A percentile compares a stretch with the other conserved stretches of the same genome.
These are phyloP conservation scores for Rhizopogon rudus DNA, from an alignment of 768 basidiomycete genomes.

Conservation along the genomic window DNA sequence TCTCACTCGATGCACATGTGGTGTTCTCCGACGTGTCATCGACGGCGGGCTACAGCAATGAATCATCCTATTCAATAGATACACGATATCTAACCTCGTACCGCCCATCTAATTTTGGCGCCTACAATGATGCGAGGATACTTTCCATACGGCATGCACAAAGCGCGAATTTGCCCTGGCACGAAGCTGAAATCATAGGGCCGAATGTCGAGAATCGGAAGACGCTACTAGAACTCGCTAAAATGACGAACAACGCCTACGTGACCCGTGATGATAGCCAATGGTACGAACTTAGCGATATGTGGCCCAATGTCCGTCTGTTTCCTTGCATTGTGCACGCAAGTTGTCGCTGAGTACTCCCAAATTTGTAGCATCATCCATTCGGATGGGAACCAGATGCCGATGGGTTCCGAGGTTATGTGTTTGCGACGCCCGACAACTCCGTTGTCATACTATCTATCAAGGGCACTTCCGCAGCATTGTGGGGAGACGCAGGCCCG, in stretches of 20 bases:
- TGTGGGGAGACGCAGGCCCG: conserved; percentile 71
- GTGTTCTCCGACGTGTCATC: conserved; percentile 47
- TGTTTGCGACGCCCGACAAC: conserved; percentile 84
- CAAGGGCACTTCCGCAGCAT: conserved; percentile 86
- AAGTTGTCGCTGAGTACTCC: neutral
- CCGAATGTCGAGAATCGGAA: conserved; percentile 77
- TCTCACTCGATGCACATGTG: conserved; percentile 42
- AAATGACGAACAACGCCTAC: conserved; percentile 96
- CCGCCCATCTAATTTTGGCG: conserved; percentile 44
- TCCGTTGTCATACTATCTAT: conserved; percentile 81
- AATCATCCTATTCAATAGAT: conserved; percentile 31
- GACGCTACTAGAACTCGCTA: conserved; percentile 78
- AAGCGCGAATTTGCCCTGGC: conserved; percentile 54
- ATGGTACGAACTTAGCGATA: conserved; percentile 74
- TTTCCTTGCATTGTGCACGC: neutral
- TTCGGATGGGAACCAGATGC: conserved; percentile 91
- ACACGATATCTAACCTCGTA: conserved; percentile 35
- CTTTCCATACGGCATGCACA: conserved; percentile 44
- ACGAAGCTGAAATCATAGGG: conserved; percentile 62
- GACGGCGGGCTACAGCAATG: conserved; percentile 6
- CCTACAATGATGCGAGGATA: conserved; percentile 36
- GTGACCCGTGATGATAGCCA: conserved; percentile 48
- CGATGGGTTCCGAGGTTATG: conserved; percentile 87
- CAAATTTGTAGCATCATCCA: conserved; percentile 38
- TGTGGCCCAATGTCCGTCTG: conserved; percentile 55